phyloP scores from a whole-genome alignment of 495 filamentous ascomycete genomes.

The Aspergillus incahuasiensis region DNA sequence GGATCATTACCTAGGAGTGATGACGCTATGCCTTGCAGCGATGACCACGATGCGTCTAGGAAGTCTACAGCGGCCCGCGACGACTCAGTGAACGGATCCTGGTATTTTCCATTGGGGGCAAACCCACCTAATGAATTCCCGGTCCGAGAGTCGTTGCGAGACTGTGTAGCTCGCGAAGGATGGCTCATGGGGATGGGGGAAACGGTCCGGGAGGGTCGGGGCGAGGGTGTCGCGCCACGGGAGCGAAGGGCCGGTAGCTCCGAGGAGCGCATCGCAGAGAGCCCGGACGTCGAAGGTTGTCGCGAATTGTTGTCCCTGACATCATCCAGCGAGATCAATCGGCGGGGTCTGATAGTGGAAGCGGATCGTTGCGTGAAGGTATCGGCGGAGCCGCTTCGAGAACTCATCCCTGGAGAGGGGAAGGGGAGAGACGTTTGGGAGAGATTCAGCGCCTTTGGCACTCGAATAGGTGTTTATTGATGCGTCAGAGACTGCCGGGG shows the following conservation, averaged over 20 bases:
- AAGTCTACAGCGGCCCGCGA: constrained; percentile 39
- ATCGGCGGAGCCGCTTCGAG: constrained; percentile 37
- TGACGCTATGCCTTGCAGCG: constrained; percentile 50
- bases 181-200: constrained; percentile 47
- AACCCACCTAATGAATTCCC: constrained; percentile 30
- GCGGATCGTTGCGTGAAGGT: constrained; percentile 28
- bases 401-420: constrained; percentile 42
- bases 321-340: constrained; percentile 40
- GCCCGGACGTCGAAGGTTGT: constrained; percentile 30
- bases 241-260: constrained; percentile 31
- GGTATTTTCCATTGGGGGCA: constrained; percentile 21
- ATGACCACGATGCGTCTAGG: constrained; percentile 50
- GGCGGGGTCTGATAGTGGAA: constrained; percentile 42
- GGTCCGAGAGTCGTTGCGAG: constrained; percentile 16
- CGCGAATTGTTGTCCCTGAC: constrained; percentile 30
- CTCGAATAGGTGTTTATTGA: constrained; percentile 18
- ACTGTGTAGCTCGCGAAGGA: constrained; percentile 36
- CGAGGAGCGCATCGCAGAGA: constrained; percentile 26
- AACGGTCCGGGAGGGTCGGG: constrained; percentile 38
- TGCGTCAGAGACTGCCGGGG: constrained; percentile 32
- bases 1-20: constrained; percentile 47
- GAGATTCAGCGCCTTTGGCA: constrained; percentile 22
- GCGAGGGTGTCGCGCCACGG: constrained; percentile 39
- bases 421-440: constrained; percentile 9
- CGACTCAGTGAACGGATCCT: constrained; percentile 23